A percentile compares a stretch with the other conserved stretches of the same genome.
These are phyloP conservation scores for Lunasporangiospora selenospora DNA, from an alignment of 192 early-diverging fungal species.

Conservation along the genomic window DNA sequence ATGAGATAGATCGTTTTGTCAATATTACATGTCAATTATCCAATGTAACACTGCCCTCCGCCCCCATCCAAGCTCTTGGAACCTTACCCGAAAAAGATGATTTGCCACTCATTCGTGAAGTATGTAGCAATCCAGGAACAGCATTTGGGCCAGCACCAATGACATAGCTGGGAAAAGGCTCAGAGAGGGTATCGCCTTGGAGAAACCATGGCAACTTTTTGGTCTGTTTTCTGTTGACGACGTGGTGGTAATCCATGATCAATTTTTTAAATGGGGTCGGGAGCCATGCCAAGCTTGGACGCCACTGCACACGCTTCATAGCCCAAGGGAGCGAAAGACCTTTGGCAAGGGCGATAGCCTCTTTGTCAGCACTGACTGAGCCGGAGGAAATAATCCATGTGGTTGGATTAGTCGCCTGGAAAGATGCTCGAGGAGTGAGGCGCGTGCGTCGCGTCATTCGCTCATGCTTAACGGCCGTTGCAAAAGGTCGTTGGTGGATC, in stretches of 20 bases:
- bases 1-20: too few species aligned
- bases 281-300: conserved; percentile 34
- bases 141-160: conserved; percentile 27
- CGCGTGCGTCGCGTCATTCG: neutral
- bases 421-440: conserved; percentile 7
- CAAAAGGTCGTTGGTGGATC: too few species aligned
- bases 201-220: conserved; percentile 45
- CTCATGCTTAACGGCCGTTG: conserved; percentile 20
- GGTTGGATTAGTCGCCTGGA: conserved; percentile 15
- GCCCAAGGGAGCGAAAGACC: conserved; percentile 26
- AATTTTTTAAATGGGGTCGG: conserved; percentile 44
- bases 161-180: conserved; percentile 34
- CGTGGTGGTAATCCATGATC: conserved; percentile 46
- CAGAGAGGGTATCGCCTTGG: conserved; percentile 20
- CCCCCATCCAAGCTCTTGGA: too few species aligned
- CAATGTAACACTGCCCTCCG: too few species aligned
- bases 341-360: conserved; percentile 27
- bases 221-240: conserved; percentile 28
- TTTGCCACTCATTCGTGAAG: conserved; percentile 38
- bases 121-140: conserved; percentile 28
- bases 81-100: conserved; percentile 34
- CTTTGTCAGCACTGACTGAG: conserved; percentile 40
- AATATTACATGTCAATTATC: too few species aligned
- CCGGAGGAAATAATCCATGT: conserved; percentile 45
- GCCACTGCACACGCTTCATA: conserved; percentile 42